Base-by-base conservation (phyloP, 208 protist genomes). In the Eutreptiella sp. region DNA sequence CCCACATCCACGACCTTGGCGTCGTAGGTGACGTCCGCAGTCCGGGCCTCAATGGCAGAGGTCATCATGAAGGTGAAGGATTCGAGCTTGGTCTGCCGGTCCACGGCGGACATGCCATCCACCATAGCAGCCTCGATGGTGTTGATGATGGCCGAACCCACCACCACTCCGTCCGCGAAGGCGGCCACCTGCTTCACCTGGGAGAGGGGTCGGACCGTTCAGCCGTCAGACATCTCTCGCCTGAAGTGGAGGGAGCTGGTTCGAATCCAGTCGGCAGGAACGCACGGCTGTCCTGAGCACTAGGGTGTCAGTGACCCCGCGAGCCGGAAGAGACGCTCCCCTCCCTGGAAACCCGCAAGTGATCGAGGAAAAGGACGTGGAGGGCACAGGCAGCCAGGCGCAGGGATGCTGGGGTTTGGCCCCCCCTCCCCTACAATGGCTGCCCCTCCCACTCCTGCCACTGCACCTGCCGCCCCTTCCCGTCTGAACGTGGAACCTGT, bases 131-230 rank as follows among this genome's bases (percentile, higher is more conserved):
- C 53, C 19, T 61, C 33, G 19, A 77, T 14, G n/a, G 41, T 58
- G 27, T 62, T 61, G 46, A 68, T 46, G 27, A 82, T 58, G 14
- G 63, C 64, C 23, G 74, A 81, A 24, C 79, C 79, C 21, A 83
- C 72, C 4, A 85, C 76, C 14, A 68, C 66, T 45, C 73, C 79
- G 36, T 85, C 75, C 14, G 66, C 76, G n/a, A 76, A 32, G 35
- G 47, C 19, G 1, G 36, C 65, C 34, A 79, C 53, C 23, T 55
- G 26, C 19, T 28, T 23, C 66, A 48, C 31, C 7, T 24, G n/a
- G 5, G 4, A 50, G 14, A 35, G 23, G 14, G 14, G 16, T 19
- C 29, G 23, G 14, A 50, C n/a, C n/a, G 14, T 16, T 31, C 14
- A 50, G 29, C 16, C 14, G n/a, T 31, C 14, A 50, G n/a, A 50